phyloP scores from a whole-genome alignment of 768 basidiomycete species.

The Boletellus ananiceps region DNA sequence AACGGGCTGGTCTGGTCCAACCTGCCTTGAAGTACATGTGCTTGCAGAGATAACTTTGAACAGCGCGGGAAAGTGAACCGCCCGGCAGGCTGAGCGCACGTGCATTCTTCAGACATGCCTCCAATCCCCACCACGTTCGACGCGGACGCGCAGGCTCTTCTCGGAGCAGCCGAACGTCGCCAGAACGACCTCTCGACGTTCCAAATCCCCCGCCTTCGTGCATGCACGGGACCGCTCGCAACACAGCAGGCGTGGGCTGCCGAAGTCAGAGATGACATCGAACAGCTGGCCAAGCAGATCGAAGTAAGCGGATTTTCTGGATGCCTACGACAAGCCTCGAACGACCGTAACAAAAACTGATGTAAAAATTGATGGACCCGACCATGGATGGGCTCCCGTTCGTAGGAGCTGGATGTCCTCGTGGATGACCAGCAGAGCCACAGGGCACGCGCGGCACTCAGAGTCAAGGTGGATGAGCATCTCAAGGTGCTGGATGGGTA shows the following conservation, averaged over 20 bases:
- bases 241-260: conserved; percentile 70
- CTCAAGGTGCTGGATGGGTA: conserved; percentile 49
- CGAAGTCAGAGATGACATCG: conserved; percentile 75
- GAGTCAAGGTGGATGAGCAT: conserved; percentile 46
- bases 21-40: too few species aligned
- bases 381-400: background rate
- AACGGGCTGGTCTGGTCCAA: too few species aligned
- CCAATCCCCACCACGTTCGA: conserved; percentile 55
- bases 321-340: background rate
- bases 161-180: conserved; percentile 51
- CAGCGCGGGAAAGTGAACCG: too few species aligned
- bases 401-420: conserved; percentile 60
- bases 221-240: conserved; percentile 63
- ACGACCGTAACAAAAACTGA: too few species aligned
- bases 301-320: conserved; percentile 45
- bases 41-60: too few species aligned
- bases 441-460: conserved; percentile 46
- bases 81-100: too few species aligned
- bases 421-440: conserved; percentile 69
- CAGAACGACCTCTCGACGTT: conserved; percentile 60
- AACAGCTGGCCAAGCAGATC: conserved; percentile 55
- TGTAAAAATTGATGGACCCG: too few species aligned
- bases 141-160: conserved; percentile 44
- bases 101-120: conserved; percentile 42
- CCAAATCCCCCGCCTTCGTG: conserved; percentile 70